Conservation (phyloP, 192 early-diverging fungal genomes). For the Allomyces arbusculus region DNA sequence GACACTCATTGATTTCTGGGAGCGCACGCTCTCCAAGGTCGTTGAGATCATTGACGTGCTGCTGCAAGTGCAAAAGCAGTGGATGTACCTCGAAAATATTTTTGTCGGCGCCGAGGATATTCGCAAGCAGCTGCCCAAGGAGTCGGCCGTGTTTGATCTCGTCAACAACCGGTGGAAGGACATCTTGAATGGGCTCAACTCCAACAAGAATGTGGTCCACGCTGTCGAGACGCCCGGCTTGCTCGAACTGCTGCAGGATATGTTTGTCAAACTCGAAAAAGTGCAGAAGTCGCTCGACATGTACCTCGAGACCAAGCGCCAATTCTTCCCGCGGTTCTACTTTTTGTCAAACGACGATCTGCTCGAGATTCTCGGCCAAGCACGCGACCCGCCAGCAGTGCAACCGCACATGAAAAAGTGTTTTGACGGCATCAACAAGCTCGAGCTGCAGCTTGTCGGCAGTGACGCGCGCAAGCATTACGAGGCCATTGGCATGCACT, state of each 20-base stretch:
- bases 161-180: slow-evolving; percentile 83
- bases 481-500: slow-evolving; percentile 59
- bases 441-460: slow-evolving; percentile 45
- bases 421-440: slow-evolving; percentile 86
- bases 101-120: slow-evolving; percentile 66
- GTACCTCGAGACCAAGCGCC: slow-evolving; percentile 89
- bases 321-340: slow-evolving; percentile 97
- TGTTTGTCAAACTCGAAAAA: slow-evolving; percentile 75
- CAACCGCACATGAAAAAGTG: slow-evolving; percentile 99
- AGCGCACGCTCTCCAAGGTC: slow-evolving; percentile 87
- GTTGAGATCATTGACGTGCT: slow-evolving; percentile 94
- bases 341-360: slow-evolving; percentile 99
- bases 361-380: slow-evolving; percentile 98
- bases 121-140: slow-evolving; percentile 13
- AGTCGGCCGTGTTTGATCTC: slow-evolving; percentile 90
- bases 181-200: slow-evolving; percentile 90
- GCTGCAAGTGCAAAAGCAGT: slow-evolving; percentile 99
- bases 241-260: slow-evolving; percentile 81
- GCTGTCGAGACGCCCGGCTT: slow-evolving; percentile 79
- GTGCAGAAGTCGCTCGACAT: slow-evolving; percentile 98
- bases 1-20: slow-evolving; percentile 81
- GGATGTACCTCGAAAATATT: slow-evolving; percentile 98
- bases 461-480: slow-evolving; percentile 22
- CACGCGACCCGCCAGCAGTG: slow-evolving; percentile 83
- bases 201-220: slow-evolving; percentile 88